Base-by-base conservation (phyloP, 495 filamentous ascomycete genomes). In the Umbilicaria muhlenbergii region DNA sequence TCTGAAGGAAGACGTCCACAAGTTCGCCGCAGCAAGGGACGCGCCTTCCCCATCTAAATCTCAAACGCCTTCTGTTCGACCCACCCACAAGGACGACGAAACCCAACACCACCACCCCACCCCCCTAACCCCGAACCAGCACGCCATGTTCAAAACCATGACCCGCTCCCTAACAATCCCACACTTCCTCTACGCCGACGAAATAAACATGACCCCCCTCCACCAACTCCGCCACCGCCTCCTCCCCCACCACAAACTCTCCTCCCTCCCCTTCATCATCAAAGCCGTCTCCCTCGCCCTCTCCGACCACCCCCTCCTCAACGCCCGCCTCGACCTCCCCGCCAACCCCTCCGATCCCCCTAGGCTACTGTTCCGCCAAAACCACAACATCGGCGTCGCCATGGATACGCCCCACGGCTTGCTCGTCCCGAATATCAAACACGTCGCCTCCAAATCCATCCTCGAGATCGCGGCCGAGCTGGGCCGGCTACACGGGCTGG, bases 81-180 rank as follows among this genome's bases (percentile, higher is more conserved):
- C 54, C 13, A 43, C 51, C 24, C n/a, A n/a, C n/a, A n/a, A n/a
- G n/a, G 43, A 51, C 21, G 58, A 55, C 45, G 49, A 56, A 11
- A 60, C 60, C 16, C 81, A 86, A 53, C 64, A 67, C 31, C 92
- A 96, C 53, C 74, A 74, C 2, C 58, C 63, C 1, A 62, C 76
- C 19, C 64, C 73, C 42, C 64, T 99, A 15, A 83, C 84, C 3
- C 76, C 75, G 19, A 82, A 84, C 21, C 91, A 96, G 64, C 66
- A 71, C 15, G 79, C 84, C 55, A 99, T 99, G 92, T 95, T 94
- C 75, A 94, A 91, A 61, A 75, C 77, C n/a, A 99, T 99, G 92
- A 96, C 89, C 16, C 75, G 76, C 35, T 93, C 87, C 14, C 68
- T 99, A 48, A 73, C 53, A 38, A 96, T 89, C 48, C 92, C 91